A percentile compares a stretch with the other conserved stretches of the same genome.
Conservation (phyloP, 306 rosid species). For the Urtica urens region DNA sequence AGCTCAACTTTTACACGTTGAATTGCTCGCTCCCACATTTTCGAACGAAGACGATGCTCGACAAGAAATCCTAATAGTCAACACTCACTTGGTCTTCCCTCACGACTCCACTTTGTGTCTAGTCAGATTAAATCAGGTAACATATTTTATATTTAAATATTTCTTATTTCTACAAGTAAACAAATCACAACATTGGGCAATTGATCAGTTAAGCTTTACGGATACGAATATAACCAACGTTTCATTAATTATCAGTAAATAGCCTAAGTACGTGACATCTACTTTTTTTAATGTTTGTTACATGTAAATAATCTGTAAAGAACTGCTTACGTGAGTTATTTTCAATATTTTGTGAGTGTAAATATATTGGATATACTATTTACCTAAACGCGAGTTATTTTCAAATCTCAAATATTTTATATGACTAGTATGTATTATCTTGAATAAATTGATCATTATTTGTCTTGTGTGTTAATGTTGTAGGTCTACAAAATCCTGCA, state of each 20-base stretch:
- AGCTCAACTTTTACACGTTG: conserved; percentile 83
- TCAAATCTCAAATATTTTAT: neutral
- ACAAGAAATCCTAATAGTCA: conserved; percentile 80
- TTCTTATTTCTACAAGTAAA: neutral
- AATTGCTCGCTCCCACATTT: conserved; percentile 33
- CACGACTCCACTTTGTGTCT: conserved; percentile 77
- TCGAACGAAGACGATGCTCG: conserved; percentile 20
- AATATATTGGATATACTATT: too few species aligned
- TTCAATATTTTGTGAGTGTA: too few species aligned
- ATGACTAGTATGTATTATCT: neutral
- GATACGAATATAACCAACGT: too few species aligned
- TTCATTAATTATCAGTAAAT: too few species aligned
- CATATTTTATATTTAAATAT: conserved; percentile 1
- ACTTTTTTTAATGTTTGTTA: too few species aligned
- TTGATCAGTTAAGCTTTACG: too few species aligned
- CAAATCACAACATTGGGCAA: too few species aligned
- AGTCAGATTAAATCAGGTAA: conserved; percentile 66
- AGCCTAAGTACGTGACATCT: too few species aligned
- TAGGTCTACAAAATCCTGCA: conserved; percentile 87
- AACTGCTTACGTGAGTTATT: too few species aligned
- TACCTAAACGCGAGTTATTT: too few species aligned
- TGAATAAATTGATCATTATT: conserved; percentile 4
- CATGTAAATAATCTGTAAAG: too few species aligned
- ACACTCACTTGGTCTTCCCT: conserved; percentile 90
- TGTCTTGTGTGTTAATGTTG: neutral